phyloP scores from a whole-genome alignment of 129 eudicot genomes.

The Cynara cardunculus region DNA sequence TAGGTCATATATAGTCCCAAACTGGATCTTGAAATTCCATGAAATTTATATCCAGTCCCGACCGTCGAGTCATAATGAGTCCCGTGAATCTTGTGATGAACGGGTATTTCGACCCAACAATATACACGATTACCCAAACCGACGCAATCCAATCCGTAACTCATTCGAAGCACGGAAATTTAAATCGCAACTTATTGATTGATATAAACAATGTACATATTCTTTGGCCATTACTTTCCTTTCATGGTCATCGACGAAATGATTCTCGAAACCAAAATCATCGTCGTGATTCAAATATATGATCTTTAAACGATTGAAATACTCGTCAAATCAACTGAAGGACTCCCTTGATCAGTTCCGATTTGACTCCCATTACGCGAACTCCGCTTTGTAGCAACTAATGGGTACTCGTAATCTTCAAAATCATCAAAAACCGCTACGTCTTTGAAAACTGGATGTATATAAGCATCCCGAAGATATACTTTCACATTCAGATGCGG shows the following conservation, averaged over 20 bases:
- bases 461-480: constrained; percentile 69
- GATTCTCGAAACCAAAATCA: background rate
- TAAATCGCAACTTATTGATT: background rate
- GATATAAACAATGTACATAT: background rate
- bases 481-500: constrained; percentile 65
- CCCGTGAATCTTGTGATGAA: too few relatives aligned
- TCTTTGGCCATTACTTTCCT: background rate
- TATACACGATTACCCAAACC: too few relatives aligned
- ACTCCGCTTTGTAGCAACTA: constrained; percentile 77
- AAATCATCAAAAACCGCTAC: constrained; percentile 38
- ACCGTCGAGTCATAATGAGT: too few relatives aligned
- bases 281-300: background rate
- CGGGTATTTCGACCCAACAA: too few relatives aligned
- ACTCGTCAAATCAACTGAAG: constrained; percentile 22
- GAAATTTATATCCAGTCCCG: too few relatives aligned
- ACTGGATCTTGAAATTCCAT: too few relatives aligned
- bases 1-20: too few relatives aligned
- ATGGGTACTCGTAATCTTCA: constrained; percentile 57
- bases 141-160: too few relatives aligned
- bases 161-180: too few relatives aligned
- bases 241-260: background rate
- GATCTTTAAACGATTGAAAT: constrained; percentile 14
- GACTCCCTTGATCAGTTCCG: constrained; percentile 33
- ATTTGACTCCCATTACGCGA: constrained; percentile 41
- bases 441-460: constrained; percentile 77